Evolutionary conservation across 2,329 filamentous ascomycete genomes (phyloP).

Genomic region (Aspergillus carbonarius): DNA sequence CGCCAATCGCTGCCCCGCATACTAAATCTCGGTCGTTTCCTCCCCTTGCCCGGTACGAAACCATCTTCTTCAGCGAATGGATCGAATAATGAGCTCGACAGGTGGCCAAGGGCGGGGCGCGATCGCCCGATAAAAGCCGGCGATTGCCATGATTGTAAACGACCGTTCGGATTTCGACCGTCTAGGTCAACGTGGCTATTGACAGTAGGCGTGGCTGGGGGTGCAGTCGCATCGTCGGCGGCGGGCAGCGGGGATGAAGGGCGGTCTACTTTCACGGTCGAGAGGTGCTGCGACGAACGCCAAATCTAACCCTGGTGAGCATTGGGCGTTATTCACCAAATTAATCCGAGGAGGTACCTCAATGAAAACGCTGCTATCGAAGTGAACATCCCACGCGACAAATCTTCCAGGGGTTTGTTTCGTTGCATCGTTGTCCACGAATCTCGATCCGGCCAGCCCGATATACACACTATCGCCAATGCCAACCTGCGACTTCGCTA

Average conservation of each 20-base stretch:
- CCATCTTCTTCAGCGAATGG: conserved; percentile 68
- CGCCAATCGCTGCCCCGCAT: conserved; percentile 70
- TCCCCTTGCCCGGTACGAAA: conserved; percentile 58
- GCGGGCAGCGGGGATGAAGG: conserved; percentile 29
- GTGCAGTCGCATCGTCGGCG: conserved; percentile 19
- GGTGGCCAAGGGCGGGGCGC: conserved; percentile 66
- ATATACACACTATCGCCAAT: conserved; percentile 76
- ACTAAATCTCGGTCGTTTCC: conserved; percentile 70
- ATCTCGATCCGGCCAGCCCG: conserved; percentile 66
- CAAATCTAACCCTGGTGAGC: conserved; percentile 26
- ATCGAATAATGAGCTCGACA: conserved; percentile 65
- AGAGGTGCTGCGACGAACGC: conserved; percentile 23
- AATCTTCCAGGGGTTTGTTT: conserved; percentile 56
- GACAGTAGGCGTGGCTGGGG: conserved; percentile 26
- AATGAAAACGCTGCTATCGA: conserved; percentile 35
- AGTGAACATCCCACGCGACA: conserved; percentile 59
- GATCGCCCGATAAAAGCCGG: conserved; percentile 76
- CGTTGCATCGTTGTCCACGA: conserved; percentile 56
- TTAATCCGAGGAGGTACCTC: conserved; percentile 26
- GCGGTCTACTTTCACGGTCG: conserved; percentile 54
- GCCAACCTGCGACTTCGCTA: conserved; percentile 66
- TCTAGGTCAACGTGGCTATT: conserved; percentile 18
- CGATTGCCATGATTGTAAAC: conserved; percentile 64
- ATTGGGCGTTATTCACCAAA: background rate
- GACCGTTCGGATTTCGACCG: conserved; percentile 23